Conservation (phyloP, 2,329 filamentous ascomycete species). For the Exophiala xenobiotica region DNA sequence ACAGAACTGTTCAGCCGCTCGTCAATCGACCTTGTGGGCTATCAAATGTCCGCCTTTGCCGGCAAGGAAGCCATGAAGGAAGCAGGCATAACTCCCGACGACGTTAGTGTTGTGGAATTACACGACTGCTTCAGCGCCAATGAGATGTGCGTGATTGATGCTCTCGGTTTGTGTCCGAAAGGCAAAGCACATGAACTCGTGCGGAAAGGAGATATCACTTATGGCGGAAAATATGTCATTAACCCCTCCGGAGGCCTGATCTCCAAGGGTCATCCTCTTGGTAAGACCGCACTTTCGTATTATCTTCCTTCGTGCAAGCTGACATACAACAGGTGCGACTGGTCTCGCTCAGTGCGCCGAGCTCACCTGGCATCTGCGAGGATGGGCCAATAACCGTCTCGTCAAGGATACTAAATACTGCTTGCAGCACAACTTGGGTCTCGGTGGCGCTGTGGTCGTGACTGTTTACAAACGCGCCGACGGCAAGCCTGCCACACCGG, state of each 20-base stretch:
- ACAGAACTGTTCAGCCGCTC: slow-evolving; percentile 74
- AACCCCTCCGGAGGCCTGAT: slow-evolving; percentile 95
- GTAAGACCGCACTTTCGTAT: slow-evolving; percentile 37
- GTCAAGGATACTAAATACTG: slow-evolving; percentile 68
- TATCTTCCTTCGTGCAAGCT: not conserved
- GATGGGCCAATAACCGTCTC: slow-evolving; percentile 89
- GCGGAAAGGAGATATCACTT: slow-evolving; percentile 82
- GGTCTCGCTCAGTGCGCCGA: slow-evolving; percentile 96
- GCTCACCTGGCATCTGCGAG: slow-evolving; percentile 89
- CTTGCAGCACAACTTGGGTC: slow-evolving; percentile 88
- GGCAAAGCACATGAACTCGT: slow-evolving; percentile 94
- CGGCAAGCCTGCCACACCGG: slow-evolving; percentile 60
- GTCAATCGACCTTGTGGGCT: slow-evolving; percentile 86
- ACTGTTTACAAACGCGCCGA: slow-evolving; percentile 87
- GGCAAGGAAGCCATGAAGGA: slow-evolving; percentile 69
- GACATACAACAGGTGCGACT: slow-evolving; percentile 57
- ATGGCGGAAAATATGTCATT: slow-evolving; percentile 76
- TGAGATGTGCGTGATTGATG: slow-evolving; percentile 87
- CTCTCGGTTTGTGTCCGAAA: slow-evolving; percentile 71
- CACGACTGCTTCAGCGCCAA: slow-evolving; percentile 98
- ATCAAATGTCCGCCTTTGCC: slow-evolving; percentile 76
- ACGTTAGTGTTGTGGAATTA: slow-evolving; percentile 83
- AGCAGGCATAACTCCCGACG: slow-evolving; percentile 63
- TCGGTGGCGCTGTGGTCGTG: slow-evolving; percentile 87
- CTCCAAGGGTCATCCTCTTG: slow-evolving; percentile 91